phyloP scores from a whole-genome alignment of 2,329 filamentous ascomycete genomes.

The Phialemonium atrogriseum region DNA sequence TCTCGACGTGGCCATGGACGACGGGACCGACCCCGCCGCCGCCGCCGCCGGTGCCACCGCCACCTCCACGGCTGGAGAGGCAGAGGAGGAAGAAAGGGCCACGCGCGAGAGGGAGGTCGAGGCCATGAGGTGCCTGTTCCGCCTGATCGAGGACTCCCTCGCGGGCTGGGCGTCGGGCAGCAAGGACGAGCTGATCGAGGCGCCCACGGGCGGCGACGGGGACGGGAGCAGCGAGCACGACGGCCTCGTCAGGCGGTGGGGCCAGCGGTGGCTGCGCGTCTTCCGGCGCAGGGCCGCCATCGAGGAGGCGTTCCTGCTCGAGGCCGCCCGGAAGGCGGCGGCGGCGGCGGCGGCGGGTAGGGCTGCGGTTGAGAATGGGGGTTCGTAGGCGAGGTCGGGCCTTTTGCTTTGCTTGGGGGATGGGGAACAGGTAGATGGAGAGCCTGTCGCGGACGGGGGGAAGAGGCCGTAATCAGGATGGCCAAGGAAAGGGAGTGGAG shows the following conservation, averaged over 20 bases:
- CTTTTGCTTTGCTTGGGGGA: no score
- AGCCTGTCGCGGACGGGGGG: no score
- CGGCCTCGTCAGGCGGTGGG: constrained; percentile 69
- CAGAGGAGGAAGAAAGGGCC: constrained; percentile 43
- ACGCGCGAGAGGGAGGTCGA: constrained; percentile 61
- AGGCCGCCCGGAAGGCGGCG: constrained; percentile 22
- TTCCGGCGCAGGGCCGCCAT: constrained; percentile 77
- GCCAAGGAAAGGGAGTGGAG: constrained; percentile 1
- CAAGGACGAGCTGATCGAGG: constrained; percentile 69
- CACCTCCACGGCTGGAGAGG: constrained; percentile 6
- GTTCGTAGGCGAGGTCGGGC: no score
- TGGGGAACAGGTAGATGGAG: no score
- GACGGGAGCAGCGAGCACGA: constrained; percentile 51
- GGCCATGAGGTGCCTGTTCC: constrained; percentile 73
- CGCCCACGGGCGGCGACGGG: constrained; percentile 30
- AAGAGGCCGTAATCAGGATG: no score
- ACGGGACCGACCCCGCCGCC: no score
- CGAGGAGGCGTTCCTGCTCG: constrained; percentile 61
- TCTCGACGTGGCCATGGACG: constrained; percentile 33
- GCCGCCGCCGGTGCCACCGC: constrained; percentile 2
- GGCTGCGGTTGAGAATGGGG: constrained; percentile 3
- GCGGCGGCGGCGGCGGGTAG: constrained; percentile 2
- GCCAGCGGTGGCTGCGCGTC: constrained; percentile 74
- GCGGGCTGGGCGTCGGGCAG: constrained; percentile 62
- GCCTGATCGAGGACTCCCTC: constrained; percentile 70